These are phyloP conservation scores for Yarrowia galli DNA, from an alignment of 1,139 yeast genomes.

Conservation along the genomic window DNA sequence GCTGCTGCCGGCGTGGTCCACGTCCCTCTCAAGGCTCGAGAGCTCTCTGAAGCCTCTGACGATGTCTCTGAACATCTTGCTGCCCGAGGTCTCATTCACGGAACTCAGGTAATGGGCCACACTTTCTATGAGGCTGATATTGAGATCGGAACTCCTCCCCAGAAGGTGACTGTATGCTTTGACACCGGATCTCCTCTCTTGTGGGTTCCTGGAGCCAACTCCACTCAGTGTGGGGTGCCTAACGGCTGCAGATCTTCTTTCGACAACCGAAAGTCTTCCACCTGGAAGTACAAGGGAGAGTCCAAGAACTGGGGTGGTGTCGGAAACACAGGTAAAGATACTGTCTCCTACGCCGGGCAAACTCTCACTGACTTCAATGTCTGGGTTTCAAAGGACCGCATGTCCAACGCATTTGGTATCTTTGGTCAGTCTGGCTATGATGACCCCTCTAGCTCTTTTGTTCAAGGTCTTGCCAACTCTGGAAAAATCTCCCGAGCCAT, in stretches of 20 bases:
- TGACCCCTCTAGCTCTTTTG: background rate
- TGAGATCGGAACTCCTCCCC: constrained; percentile 53
- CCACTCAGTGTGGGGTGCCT: background rate
- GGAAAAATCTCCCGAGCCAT: constrained; percentile 17
- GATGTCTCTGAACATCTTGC: background rate
- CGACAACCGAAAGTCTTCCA: background rate
- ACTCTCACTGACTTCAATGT: background rate
- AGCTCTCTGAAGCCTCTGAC: background rate
- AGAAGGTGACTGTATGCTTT: constrained; percentile 50
- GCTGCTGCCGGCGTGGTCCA: constrained; percentile 14
- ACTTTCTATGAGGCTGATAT: constrained; percentile 52
- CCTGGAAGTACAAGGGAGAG: constrained; percentile 3
- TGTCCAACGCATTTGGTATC: background rate
- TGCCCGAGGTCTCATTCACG: background rate
- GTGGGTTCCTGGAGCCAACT: constrained; percentile 21
- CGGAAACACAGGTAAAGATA: background rate
- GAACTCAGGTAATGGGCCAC: background rate
- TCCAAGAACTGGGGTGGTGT: constrained; percentile 2
- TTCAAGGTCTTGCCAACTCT: constrained; percentile 3
- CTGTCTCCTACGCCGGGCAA: background rate
- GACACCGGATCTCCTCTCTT: constrained; percentile 55
- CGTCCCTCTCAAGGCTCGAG: background rate
- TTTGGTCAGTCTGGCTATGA: constrained; percentile 7
- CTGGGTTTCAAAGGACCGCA: background rate
- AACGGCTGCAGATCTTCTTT: background rate